Evolutionary conservation across 257 asterid genomes (phyloP), one percentile per base, ranked within the genome.

Genomic region (Cinchona pubescens): DNA sequence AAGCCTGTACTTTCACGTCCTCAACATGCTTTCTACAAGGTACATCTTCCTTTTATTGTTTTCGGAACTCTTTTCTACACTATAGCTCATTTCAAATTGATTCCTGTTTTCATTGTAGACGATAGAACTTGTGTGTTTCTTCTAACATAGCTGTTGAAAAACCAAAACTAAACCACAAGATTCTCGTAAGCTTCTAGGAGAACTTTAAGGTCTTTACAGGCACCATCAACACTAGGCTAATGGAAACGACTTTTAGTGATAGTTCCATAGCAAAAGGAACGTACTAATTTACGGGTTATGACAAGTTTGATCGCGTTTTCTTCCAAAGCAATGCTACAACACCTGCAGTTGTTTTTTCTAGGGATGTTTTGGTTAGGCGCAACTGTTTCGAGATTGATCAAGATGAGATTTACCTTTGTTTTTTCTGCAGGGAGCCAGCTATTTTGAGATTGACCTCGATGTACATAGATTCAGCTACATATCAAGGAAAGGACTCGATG

Each of bases 1-100:
- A 94, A 89, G 79, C 98, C 98, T 2, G 98, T 90, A 56, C 98
- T 94, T 74, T 90, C 97, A 0, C 97, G 97, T 23, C 98, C 98
- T 3, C 98, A 94, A 18, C 97, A 94, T 35, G 77, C 90, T 58
- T 94, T 90, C 76, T 89, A 87, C 73, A 82, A 83, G 96, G 98
- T 89, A 78, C 14, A 37, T 29, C 34, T 35, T 23, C 18, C 9
- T 69, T 27, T 1, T 16, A 69, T n/a, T 4, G 37, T n/a, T 46
- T 5, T 32, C 2, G 15, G 1, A 32, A 34, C 7, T 69, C 30
- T 43, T 53, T 45, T 45, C 18, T 45, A 45, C 49, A 43, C 48
- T 42, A 3, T n/a, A n/a, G 56, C 56, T 49, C n/a, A 21, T 49
- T 42, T 14, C n/a, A 40, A 29, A 7, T 34, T n/a, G n/a, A n/a